Percentiles rank a stretch among this genome's conserved stretches.
phyloP scores from a whole-genome alignment of 2,329 filamentous ascomycete species.

The Colletotrichum brevisporum region DNA sequence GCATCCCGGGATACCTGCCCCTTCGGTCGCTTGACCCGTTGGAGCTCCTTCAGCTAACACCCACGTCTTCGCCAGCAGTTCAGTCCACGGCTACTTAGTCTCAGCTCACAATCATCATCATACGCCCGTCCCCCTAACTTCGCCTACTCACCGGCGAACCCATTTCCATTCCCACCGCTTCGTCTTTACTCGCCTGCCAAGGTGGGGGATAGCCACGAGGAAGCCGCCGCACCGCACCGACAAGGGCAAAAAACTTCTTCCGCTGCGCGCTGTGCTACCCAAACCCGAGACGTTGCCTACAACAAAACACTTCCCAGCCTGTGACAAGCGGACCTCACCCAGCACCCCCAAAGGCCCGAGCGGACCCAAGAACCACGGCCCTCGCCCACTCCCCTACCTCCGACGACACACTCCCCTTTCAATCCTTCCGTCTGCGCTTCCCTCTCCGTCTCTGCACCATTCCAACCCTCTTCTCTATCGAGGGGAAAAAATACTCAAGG shows the following conservation, averaged over 20 bases:
- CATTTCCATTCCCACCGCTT: not conserved
- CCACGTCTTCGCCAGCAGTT: conserved; percentile 13
- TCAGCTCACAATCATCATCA: conserved; percentile 17
- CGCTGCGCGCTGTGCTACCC: conserved; percentile 17
- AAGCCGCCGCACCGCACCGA: conserved; percentile 10
- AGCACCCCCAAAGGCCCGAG: conserved; percentile 40
- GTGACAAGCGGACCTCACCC: conserved; percentile 38
- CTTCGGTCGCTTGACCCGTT: conserved; percentile 38
- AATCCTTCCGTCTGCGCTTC: conserved; percentile 25
- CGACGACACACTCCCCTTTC: conserved; percentile 39
- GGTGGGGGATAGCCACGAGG: not conserved
- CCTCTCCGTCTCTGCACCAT: conserved; percentile 14
- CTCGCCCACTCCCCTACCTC: conserved; percentile 39
- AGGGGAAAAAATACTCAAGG: conserved; percentile 10
- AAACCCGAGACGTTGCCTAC: conserved; percentile 34
- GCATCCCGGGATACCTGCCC: conserved; percentile 33
- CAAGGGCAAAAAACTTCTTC: conserved; percentile 15
- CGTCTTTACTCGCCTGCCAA: conserved; percentile 2
- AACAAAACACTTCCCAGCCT: conserved; percentile 39
- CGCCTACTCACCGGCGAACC: not conserved
- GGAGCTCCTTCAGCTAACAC: conserved; percentile 36
- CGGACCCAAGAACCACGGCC: conserved; percentile 40
- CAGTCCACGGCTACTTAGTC: conserved; percentile 3
- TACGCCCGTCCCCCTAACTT: not conserved
- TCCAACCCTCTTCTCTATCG: conserved; percentile 8